A percentile compares a stretch with the other conserved stretches of the same genome.
phyloP scores from a whole-genome alignment of 2,329 filamentous ascomycete genomes.

The Tolypocladium tropicale region DNA sequence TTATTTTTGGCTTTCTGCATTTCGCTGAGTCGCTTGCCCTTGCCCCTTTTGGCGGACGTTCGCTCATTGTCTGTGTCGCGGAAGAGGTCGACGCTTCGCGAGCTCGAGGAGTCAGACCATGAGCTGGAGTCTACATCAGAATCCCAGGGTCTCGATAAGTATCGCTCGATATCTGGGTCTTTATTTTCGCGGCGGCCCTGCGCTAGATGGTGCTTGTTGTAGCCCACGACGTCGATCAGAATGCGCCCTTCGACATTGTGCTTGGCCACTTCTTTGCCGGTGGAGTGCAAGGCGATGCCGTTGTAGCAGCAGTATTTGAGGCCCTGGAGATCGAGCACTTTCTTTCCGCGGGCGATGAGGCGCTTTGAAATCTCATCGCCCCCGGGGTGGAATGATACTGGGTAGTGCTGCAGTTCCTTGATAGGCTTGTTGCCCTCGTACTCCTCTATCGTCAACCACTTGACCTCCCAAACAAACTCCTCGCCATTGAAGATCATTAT shows the following conservation, averaged over 20 bases:
- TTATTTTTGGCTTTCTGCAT: conserved; percentile 27
- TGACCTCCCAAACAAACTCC: conserved; percentile 29
- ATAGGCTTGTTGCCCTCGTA: conserved; percentile 32
- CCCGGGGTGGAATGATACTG: conserved; percentile 21
- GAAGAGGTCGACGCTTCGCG: not conserved
- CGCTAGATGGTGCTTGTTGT: conserved; percentile 28
- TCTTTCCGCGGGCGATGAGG: conserved; percentile 23
- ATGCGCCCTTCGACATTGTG: conserved; percentile 30
- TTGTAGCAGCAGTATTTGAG: conserved; percentile 30
- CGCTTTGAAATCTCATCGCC: conserved; percentile 16
- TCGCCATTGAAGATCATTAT: conserved; percentile 28
- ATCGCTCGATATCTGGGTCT: conserved; percentile 16
- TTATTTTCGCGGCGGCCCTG: conserved; percentile 24
- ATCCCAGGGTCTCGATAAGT: conserved; percentile 3
- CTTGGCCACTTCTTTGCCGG: conserved; percentile 9
- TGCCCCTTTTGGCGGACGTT: conserved; percentile 2
- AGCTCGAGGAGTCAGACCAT: not conserved
- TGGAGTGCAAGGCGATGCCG: conserved; percentile 24
- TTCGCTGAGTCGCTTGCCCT: conserved; percentile 17
- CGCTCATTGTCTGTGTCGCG: conserved; percentile 2
- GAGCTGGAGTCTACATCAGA: not conserved
- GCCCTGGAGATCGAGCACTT: conserved; percentile 30
- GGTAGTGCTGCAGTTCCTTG: conserved; percentile 27
- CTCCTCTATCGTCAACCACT: conserved; percentile 15
- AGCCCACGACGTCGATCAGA: conserved; percentile 29